Conservation (phyloP, 2,329 filamentous ascomycete species). For the Madurella mycetomatis region DNA sequence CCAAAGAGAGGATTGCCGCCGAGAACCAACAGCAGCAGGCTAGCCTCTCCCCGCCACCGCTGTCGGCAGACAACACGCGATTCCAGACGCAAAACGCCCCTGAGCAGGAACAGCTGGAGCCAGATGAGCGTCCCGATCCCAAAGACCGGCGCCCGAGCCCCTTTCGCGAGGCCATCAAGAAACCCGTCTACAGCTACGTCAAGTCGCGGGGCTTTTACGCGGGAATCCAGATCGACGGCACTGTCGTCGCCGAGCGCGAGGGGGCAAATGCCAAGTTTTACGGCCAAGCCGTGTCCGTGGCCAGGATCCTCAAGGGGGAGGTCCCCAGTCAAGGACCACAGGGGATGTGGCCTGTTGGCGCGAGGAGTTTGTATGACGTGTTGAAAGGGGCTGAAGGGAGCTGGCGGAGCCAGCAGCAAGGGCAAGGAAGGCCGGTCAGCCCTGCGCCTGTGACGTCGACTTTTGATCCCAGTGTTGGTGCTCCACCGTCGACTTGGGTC, state of each 20-base stretch:
- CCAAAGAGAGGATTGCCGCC: neutral
- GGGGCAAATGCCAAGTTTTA: slow-evolving; percentile 89
- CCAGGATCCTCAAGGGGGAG: slow-evolving; percentile 45
- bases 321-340: slow-evolving; percentile 29
- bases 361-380: slow-evolving; percentile 33
- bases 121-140: neutral
- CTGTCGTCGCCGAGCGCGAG: slow-evolving; percentile 77
- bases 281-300: slow-evolving; percentile 50
- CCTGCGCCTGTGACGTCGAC: neutral
- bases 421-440: neutral
- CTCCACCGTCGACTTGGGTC: neutral
- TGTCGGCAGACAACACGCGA: slow-evolving; percentile 19
- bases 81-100: slow-evolving; percentile 10
- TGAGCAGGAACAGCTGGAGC: slow-evolving; percentile 9
- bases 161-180: slow-evolving; percentile 29
- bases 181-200: slow-evolving; percentile 63
- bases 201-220: slow-evolving; percentile 88
- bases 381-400: slow-evolving; percentile 36
- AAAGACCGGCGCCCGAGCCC: slow-evolving; percentile 24
- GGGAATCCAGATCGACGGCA: slow-evolving; percentile 81
- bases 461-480: neutral
- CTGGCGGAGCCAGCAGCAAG: slow-evolving; percentile 16
- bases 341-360: slow-evolving; percentile 32
- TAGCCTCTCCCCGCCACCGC: slow-evolving; percentile 11
- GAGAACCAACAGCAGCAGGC: slow-evolving; percentile 9